Conservation (phyloP, 352 stramenopile genomes). For the Peronospora destructor region DNA sequence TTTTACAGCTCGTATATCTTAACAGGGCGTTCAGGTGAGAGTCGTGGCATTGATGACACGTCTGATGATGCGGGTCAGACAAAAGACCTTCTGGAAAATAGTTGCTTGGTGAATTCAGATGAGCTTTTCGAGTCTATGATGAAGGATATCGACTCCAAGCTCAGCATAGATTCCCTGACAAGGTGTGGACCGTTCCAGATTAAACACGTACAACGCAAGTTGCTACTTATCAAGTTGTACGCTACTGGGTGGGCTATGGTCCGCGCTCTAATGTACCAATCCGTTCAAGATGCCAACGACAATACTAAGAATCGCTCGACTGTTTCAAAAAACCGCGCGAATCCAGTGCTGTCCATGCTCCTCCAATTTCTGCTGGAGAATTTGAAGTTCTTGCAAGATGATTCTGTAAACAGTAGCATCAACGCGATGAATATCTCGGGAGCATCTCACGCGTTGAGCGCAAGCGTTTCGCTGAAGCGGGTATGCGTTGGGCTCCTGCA, state of each 20-base stretch:
- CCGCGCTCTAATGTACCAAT: constrained; percentile 78
- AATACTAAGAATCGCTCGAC: constrained; percentile 8
- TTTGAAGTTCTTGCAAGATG: constrained; percentile 28
- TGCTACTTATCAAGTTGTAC: constrained; percentile 72
- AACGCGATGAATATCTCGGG: not conserved
- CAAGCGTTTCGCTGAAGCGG: constrained; percentile 48
- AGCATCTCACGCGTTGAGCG: constrained; percentile 10
- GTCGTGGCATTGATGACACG: constrained; percentile 21
- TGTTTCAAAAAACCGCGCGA: constrained; percentile 21
- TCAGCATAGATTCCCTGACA: constrained; percentile 6
- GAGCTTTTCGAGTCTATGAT: constrained; percentile 80
- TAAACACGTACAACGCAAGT: constrained; percentile 45
- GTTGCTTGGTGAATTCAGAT: constrained; percentile 50
- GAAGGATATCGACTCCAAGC: constrained; percentile 76
- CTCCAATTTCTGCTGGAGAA: constrained; percentile 64
- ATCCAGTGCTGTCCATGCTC: constrained; percentile 48
- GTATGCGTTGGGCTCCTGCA: constrained; percentile 63
- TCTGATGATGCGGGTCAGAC: constrained; percentile 36
- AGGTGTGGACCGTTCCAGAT: constrained; percentile 35
- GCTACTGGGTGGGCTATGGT: constrained; percentile 71
- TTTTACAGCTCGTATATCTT: constrained; percentile 89
- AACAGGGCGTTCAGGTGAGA: constrained; percentile 55
- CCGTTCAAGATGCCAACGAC: constrained; percentile 29
- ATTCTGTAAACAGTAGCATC: constrained; percentile 3
- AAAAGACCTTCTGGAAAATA: constrained; percentile 62